Evolutionary conservation across 2,329 filamentous ascomycete species (phyloP).

Genomic region (Cladophialophora psammophila): DNA sequence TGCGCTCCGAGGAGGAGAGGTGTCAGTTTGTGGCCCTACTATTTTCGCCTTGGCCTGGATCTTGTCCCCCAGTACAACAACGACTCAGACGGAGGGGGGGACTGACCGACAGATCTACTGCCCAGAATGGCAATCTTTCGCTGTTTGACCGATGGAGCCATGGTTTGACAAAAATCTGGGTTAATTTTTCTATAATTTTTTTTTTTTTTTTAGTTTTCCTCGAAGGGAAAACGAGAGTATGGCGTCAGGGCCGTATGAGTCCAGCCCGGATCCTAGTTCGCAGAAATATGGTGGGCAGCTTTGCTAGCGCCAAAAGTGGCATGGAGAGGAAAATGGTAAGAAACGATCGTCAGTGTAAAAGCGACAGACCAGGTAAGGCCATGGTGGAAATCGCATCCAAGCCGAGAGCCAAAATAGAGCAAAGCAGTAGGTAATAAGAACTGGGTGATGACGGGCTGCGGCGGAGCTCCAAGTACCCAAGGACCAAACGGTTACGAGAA

Average conservation of each 20-base stretch:
- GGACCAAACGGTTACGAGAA: conserved; percentile 7
- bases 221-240: neutral
- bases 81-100: neutral
- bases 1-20: conserved; percentile 49
- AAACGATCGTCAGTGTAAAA: conserved; percentile 16
- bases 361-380: conserved; percentile 8
- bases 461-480: conserved; percentile 25
- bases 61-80: neutral
- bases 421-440: conserved; percentile 37
- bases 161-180: conserved; percentile 44
- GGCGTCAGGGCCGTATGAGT: neutral
- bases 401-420: conserved; percentile 20
- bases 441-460: conserved; percentile 30
- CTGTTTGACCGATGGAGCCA: conserved; percentile 80
- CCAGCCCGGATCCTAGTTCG: conserved; percentile 5
- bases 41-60: neutral
- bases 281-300: conserved; percentile 21
- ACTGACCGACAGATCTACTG: conserved; percentile 85
- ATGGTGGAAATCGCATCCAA: conserved; percentile 19
- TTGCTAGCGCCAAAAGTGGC: conserved; percentile 8
- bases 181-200: neutral
- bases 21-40: conserved; percentile 11
- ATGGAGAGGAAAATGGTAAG: conserved; percentile 19
- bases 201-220: no score
- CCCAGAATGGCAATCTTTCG: conserved; percentile 95